Conservation (phyloP, 192 early-diverging fungal genomes). For the Funneliformis geosporum region DNA sequence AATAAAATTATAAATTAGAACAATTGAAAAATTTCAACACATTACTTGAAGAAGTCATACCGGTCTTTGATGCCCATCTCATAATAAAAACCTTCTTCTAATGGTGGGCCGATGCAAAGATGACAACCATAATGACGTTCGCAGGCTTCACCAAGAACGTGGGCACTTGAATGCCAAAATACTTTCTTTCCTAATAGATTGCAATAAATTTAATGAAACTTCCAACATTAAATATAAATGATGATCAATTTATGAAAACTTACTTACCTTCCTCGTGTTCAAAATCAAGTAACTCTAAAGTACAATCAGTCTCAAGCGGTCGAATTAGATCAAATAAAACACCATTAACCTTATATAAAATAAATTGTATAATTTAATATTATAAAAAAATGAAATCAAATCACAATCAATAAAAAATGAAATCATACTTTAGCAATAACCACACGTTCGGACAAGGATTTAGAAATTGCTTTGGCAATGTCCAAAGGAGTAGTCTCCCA, state of each 20-base stretch:
- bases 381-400: not conserved
- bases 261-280: conserved; percentile 78
- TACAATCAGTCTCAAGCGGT: conserved; percentile 79
- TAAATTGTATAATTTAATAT: not conserved
- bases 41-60: conserved; percentile 27
- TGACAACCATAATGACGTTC: conserved; percentile 98
- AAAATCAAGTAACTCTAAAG: conserved; percentile 91
- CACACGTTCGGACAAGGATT: conserved; percentile 85
- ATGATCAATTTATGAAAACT: not conserved
- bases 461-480: conserved; percentile 85
- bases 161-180: conserved; percentile 98
- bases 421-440: conserved; percentile 87
- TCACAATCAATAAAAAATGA: not conserved
- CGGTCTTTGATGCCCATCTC: conserved; percentile 85
- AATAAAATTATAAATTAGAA: not conserved
- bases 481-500: conserved; percentile 97
- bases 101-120: conserved; percentile 94
- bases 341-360: conserved; percentile 62
- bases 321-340: conserved; percentile 86
- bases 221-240: not conserved
- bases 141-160: conserved; percentile 95
- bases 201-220: not conserved
- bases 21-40: too few species aligned
- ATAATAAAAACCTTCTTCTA: conserved; percentile 94
- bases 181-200: conserved; percentile 64